Base-by-base conservation (phyloP, 2,329 filamentous ascomycete species). In the Microcyclospora tardicrescens region DNA sequence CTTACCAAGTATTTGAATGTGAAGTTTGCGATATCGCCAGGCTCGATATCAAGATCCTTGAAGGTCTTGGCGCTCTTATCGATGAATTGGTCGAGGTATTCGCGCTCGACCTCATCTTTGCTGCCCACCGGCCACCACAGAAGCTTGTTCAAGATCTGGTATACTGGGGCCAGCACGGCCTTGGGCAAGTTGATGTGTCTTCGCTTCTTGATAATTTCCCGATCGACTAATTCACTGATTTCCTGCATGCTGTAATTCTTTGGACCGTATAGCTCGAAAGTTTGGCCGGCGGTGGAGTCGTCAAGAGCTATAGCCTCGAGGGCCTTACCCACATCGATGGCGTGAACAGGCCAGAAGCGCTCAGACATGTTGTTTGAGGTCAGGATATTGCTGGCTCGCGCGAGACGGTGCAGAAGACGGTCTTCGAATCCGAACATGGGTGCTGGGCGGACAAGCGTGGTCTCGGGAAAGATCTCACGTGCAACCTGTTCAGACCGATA, bases 341-440 rank as follows among this genome's bases (percentile, higher is more conserved):
- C 84, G 65, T 98, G 91, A 42, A 95, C 87, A 14, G 91, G 91
- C 69, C 79, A 81, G 66, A 84, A 87, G 56, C 79, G 78, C 71
- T 98, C 81, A 61, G 85, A 74, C 82, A 96, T 85, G 67, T 89
- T 77, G 68, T 98, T 98, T 41, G 85, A 75, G 16, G 86, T 95
- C 56, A 96, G 74, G 41, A 94, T 59, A 61, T 93, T 93, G 43
- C 78, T 77, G 10, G 79, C 71, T 49, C 77, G 74, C 32, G 89
- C 91, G 37, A 96, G 77, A 59, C 78, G 84, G 61, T 93, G 77
- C 29, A 98, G 77, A 33, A 98, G 75, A 54, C 81, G 81, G 64
- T 98, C 91, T 64, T 98, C 91, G 57, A 86, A 93, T 28, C 91
- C 91, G 58, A 93, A 98, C 62, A 94, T 75, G 38, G 87, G 91